Base-by-base conservation (phyloP, 805 yeast species). In the Candida succiphila region DNA sequence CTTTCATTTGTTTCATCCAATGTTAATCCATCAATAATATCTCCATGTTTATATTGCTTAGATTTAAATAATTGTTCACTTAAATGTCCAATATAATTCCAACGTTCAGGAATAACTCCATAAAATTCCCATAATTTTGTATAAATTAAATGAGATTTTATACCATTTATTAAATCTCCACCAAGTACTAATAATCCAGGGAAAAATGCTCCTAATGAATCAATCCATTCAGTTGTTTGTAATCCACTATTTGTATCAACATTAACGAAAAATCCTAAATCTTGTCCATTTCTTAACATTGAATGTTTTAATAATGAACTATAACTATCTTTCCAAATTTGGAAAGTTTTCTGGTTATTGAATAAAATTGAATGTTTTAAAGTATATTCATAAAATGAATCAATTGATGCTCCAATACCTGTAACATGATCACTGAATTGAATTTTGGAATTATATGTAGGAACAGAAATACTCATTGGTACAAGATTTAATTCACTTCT, bases 361-460 rank as follows among this genome's bases (percentile, higher is more conserved):
- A 87, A 85, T 12, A 88, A 49, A 9, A 88, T 68, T 2, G 87
- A 62, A 16, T 78, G 75, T 50, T 88, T 88, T 27, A 85, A 64
- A 0, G 95, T 82, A 54, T 87, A 84, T 49, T 88, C 97, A 51
- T 79, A 88, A 48, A 84, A 84, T 0, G 95, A 85, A 54, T 88
- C 97, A 13, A 85, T 72, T 2, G 94, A 81, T 0, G 96, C 96
- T 2, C 97, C 96, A 8, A 83, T 67, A 0, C 96, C 95, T 0
- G 92, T 73, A 27, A 75, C 56, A 0, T 67, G 51, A 36, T 79
- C 79, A 27, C 63, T 56, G 74, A 84, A 76, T n/a, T n/a, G n/a
- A n/a, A n/a, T n/a, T 25, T 52, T 48, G 24, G 75, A 73, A 0
- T 63, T 55, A 1, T 62, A 46, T 1, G 35, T 18, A n/a, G 18